A percentile compares a stretch with the other conserved stretches of the same genome.
Evolutionary conservation across 352 stramenopile species (phyloP).

Genomic region (Globisporangium heterothallicum): DNA sequence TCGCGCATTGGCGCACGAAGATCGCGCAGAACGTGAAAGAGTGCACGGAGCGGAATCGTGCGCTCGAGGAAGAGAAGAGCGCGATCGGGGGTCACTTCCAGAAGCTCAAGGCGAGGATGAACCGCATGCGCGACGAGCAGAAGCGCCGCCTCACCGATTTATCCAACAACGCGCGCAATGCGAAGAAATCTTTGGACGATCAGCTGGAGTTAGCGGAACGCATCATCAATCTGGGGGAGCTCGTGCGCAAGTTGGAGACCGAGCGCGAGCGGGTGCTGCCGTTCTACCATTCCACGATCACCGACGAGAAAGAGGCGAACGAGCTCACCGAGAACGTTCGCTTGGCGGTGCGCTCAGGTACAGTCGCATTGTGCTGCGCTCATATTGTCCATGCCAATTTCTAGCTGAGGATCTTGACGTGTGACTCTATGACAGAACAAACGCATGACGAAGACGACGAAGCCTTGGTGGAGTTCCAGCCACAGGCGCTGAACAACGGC

Average conservation of each 20-base stretch:
- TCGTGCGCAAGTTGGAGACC: constrained; percentile 90
- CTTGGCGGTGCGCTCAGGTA: constrained; percentile 33
- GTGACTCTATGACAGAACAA: too few relatives aligned
- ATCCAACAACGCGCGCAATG: constrained; percentile 69
- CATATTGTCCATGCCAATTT: constrained; percentile 12
- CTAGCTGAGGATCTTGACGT: too few relatives aligned
- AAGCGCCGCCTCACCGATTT: constrained; percentile 72
- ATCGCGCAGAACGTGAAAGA: constrained; percentile 89
- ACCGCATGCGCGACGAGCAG: constrained; percentile 83
- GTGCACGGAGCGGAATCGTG: constrained; percentile 83
- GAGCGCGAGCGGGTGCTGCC: constrained; percentile 88
- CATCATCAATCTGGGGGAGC: constrained; percentile 86
- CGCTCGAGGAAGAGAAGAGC: constrained; percentile 88
- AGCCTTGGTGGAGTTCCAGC: constrained; percentile 51
- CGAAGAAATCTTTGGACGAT: constrained; percentile 67
- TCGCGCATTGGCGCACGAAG: constrained; percentile 90
- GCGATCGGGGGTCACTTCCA: constrained; percentile 79
- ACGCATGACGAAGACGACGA: constrained; percentile 36
- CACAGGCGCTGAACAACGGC: constrained; percentile 48
- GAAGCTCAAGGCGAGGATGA: constrained; percentile 89
- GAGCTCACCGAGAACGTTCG: constrained; percentile 62
- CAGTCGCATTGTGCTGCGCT: constrained; percentile 6
- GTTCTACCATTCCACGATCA: constrained; percentile 66
- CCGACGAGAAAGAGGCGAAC: constrained; percentile 59
- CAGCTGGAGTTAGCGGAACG: constrained; percentile 73